Evolutionary conservation across 139 green algal species (phyloP).

Genomic region (Picochlorum sp.): DNA sequence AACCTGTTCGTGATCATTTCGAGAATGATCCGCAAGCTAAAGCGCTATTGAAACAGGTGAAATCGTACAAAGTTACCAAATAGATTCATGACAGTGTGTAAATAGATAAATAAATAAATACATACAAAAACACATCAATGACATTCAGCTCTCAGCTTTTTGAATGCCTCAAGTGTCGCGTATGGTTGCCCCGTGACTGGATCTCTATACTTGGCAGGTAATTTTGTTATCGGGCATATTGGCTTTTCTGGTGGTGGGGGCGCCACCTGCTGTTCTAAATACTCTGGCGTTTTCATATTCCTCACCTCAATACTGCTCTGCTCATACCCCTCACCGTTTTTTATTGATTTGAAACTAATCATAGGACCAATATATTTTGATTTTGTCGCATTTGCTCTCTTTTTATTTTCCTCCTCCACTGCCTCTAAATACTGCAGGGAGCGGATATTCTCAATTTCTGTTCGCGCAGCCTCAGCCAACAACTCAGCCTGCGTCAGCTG

Average conservation of each 20-base stretch:
- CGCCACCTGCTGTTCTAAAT: conserved; percentile 21
- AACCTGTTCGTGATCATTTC: conserved; percentile 95
- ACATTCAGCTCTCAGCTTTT: conserved; percentile 15
- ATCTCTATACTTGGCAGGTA: conserved; percentile 39
- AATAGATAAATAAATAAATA: background rate
- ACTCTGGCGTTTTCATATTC: conserved; percentile 39
- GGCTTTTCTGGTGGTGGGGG: conserved; percentile 7
- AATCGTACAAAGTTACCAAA: conserved; percentile 32
- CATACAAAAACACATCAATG: background rate
- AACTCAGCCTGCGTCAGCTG: conserved; percentile 72
- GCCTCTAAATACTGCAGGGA: conserved; percentile 53
- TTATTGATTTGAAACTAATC: conserved; percentile 35
- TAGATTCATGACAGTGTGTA: background rate
- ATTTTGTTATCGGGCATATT: conserved; percentile 30
- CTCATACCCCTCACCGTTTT: conserved; percentile 12
- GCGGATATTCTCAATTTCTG: conserved; percentile 68
- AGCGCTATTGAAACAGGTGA: conserved; percentile 86
- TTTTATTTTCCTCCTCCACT: conserved; percentile 54
- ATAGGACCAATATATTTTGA: conserved; percentile 43
- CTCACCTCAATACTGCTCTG: conserved; percentile 35
- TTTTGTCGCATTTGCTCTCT: conserved; percentile 34
- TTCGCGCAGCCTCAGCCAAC: conserved; percentile 73
- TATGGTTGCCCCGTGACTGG: conserved; percentile 38
- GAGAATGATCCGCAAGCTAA: conserved; percentile 78
- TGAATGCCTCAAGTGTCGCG: conserved; percentile 32